Percentiles rank a stretch among this genome's conserved stretches.
Evolutionary conservation across 345 rosid species (phyloP).

Genomic region (Clausena lansium): DNA sequence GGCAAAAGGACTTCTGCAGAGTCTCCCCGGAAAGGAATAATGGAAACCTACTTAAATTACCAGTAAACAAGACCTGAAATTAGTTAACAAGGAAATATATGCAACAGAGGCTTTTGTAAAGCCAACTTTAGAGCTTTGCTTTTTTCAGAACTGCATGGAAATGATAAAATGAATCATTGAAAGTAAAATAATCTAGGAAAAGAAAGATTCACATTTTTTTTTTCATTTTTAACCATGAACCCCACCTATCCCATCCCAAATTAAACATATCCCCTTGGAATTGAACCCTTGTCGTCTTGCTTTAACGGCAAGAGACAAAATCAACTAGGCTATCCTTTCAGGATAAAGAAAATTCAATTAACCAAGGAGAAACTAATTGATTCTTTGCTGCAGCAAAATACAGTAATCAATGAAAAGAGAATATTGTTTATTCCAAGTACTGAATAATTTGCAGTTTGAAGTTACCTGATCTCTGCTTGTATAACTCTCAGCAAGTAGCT

Average conservation of each 20-base stretch:
- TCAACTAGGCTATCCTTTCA: too few species aligned
- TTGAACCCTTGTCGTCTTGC: too few species aligned
- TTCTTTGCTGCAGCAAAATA: background rate
- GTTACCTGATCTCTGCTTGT: slow-evolving; percentile 98
- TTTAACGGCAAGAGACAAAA: too few species aligned
- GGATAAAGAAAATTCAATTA: too few species aligned
- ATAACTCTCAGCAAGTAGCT: slow-evolving; percentile 93
- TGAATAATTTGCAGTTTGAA: background rate
- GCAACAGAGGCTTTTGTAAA: background rate
- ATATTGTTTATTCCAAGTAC: background rate
- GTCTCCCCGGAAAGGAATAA: slow-evolving; percentile 96
- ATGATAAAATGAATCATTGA: background rate
- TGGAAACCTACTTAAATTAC: slow-evolving; percentile 62
- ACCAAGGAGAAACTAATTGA: background rate
- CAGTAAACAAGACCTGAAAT: slow-evolving; percentile 13
- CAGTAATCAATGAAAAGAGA: background rate
- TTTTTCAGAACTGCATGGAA: background rate
- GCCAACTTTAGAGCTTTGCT: background rate
- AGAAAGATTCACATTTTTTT: background rate
- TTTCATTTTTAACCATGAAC: background rate
- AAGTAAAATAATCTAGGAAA: background rate
- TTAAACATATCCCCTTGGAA: too few species aligned
- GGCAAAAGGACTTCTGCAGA: slow-evolving; percentile 93
- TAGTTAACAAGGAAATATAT: background rate
- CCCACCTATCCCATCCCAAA: background rate